Evolutionary conservation across 257 asterid genomes (phyloP).

Genomic region (Solanum neorickii): DNA sequence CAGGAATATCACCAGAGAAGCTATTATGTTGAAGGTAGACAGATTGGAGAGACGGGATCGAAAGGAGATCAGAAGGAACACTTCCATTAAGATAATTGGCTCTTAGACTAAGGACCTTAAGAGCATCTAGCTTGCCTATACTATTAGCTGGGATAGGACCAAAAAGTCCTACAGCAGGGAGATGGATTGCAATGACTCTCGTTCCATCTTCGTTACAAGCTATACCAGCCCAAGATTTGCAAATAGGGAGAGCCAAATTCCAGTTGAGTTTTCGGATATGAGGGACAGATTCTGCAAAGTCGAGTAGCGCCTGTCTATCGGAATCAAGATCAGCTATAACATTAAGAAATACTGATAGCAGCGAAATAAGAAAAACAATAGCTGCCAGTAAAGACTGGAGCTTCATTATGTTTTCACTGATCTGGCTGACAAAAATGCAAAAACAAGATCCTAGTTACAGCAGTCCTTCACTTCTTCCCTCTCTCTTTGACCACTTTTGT

Average conservation of each 20-base stretch:
- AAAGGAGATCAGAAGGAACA: slow-evolving; percentile 58
- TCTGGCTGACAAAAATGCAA: background rate
- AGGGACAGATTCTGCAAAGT: slow-evolving; percentile 51
- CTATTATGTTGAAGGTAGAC: slow-evolving; percentile 63
- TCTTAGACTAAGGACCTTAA: slow-evolving; percentile 62
- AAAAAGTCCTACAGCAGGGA: slow-evolving; percentile 71
- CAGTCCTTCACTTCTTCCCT: background rate
- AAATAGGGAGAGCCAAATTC: slow-evolving; percentile 27
- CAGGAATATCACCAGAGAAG: slow-evolving; percentile 62
- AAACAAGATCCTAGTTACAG: background rate
- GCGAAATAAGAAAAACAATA: slow-evolving; percentile 14
- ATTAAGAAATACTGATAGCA: slow-evolving; percentile 11
- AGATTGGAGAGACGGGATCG: slow-evolving; percentile 53
- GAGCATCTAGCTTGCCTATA: slow-evolving; percentile 51
- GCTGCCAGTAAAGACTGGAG: slow-evolving; percentile 12
- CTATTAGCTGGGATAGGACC: slow-evolving; percentile 58
- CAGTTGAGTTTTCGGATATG: slow-evolving; percentile 68
- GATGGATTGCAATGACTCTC: slow-evolving; percentile 57
- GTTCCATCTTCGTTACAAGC: slow-evolving; percentile 41
- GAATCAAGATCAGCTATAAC: slow-evolving; percentile 41
- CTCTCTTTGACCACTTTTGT: background rate
- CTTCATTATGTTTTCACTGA: slow-evolving; percentile 27
- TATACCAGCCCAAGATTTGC: slow-evolving; percentile 76
- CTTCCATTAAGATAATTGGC: slow-evolving; percentile 54
- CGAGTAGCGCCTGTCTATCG: slow-evolving; percentile 55